These are phyloP conservation scores for Fomitopsis pulvina DNA, from an alignment of 768 basidiomycete genomes.

Conservation along the genomic window DNA sequence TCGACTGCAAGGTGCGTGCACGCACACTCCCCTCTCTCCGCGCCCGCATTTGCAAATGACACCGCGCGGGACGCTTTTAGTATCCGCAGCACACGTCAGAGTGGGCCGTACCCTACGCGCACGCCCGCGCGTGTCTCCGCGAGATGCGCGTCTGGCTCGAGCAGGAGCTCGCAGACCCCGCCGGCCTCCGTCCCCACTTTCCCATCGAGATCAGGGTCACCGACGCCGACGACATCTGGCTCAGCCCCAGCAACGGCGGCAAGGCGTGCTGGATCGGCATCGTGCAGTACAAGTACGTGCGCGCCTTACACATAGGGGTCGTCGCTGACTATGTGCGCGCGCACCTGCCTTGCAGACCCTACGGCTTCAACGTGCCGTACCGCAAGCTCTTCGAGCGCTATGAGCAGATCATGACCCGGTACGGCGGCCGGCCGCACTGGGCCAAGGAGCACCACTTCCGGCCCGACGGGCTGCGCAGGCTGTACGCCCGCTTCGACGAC, in stretches of 20 bases:
- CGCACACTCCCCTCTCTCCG: background rate
- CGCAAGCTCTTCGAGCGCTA: constrained; percentile 69
- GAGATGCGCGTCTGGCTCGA: constrained; percentile 71
- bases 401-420: constrained; percentile 58
- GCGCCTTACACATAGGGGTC: background rate
- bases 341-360: constrained; percentile 51
- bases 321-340: background rate
- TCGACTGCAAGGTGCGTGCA: constrained; percentile 82
- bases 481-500: constrained; percentile 81
- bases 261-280: constrained; percentile 94
- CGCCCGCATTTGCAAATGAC: background rate
- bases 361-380: constrained; percentile 79
- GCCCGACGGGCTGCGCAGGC: constrained; percentile 50
- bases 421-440: constrained; percentile 92
- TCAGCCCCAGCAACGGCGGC: constrained; percentile 79
- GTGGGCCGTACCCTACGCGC: constrained; percentile 80
- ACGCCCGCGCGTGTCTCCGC: constrained; percentile 58
- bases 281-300: constrained; percentile 86
- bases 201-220: constrained; percentile 91
- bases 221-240: constrained; percentile 85
- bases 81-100: constrained; percentile 93
- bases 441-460: constrained; percentile 81
- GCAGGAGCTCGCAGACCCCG: constrained; percentile 53
- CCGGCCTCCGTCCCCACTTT: constrained; percentile 84
- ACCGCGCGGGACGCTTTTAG: constrained; percentile 31